Conservation (phyloP, 164 flowering plant genomes). For the Annona squamosa region DNA sequence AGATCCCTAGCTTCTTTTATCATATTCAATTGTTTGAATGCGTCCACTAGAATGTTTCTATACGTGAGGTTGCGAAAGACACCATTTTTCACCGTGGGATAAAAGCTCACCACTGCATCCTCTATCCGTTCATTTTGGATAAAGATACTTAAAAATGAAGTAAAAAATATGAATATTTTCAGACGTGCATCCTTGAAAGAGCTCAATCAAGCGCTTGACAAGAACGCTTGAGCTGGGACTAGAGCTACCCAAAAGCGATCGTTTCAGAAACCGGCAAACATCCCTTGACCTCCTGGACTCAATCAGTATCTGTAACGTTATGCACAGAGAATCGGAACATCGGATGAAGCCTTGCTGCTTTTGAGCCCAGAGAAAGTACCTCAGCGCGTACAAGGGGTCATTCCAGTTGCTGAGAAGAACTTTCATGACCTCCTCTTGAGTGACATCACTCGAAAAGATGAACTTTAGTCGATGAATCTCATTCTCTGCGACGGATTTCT, state of each 20-base stretch:
- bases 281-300: neutral
- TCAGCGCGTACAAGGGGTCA: constrained; percentile 35
- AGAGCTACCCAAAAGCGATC: constrained; percentile 19
- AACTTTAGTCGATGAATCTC: neutral
- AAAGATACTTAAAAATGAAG: constrained; percentile 42
- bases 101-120: constrained; percentile 46
- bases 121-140: constrained; percentile 23
- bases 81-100: constrained; percentile 25
- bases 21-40: constrained; percentile 34
- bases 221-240: constrained; percentile 18
- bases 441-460: neutral
- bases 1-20: constrained; percentile 26
- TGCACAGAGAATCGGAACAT: constrained; percentile 32
- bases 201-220: constrained; percentile 31
- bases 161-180: constrained; percentile 23
- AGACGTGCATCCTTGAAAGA: constrained; percentile 27
- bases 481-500: neutral
- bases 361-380: constrained; percentile 30
- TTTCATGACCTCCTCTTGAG: constrained; percentile 23
- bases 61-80: constrained; percentile 23
- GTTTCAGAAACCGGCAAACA: constrained; percentile 29
- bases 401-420: constrained; percentile 29
- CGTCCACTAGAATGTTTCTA: constrained; percentile 34
- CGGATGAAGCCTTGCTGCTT: constrained; percentile 25
- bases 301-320: constrained; percentile 47